Base-by-base conservation (phyloP, 108 stramenopile species). In the Nitzschia sp. region DNA sequence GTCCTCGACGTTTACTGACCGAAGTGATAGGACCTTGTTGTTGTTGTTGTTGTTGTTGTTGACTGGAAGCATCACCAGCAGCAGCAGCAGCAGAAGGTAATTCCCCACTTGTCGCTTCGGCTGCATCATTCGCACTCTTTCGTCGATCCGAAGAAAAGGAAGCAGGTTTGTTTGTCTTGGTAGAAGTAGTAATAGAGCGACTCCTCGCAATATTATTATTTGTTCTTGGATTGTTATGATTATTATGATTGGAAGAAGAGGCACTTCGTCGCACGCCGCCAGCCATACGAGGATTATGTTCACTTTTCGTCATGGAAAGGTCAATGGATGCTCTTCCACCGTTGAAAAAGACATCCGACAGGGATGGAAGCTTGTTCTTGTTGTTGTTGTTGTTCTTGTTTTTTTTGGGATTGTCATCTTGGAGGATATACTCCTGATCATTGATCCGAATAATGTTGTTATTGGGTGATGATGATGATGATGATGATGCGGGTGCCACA, bases 301-400 rank as follows among this genome's bases (percentile, higher is more conserved):
- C 55, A 17, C 55, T 56, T 29, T 31, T 26, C 6, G 27, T 31
- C 28, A 56, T 56, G n/a, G 2, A 28, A 16, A 32, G 30, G 3
- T 56, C 55, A 25, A 56, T 25, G 30, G 55, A 26, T 6, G 9
- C 30, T 9, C 55, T 29, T 29, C 27, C 55, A n/a, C 55, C 55
- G 30, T 56, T 56, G 55, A 56, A 56, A 13, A 56, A 56, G 13
- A 56, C 17, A 17, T 62, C 60, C 19, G 48, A 50, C 8, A 50
- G 48, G 19, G 48, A 50, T 5, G 48, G 48, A 6, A 13, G 38
- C 38, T 41, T 41, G 13, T 41, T 41, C 13, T 41, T 41, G 38
- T 6, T 41, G n/a, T n/a, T n/a, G n/a, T n/a, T n/a, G n/a, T n/a
- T n/a, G n/a, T n/a, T n/a, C n/a, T n/a, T n/a, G n/a, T n/a, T n/a